These are phyloP conservation scores for Sphenostylis stenocarpa DNA, from an alignment of 306 rosid species.

Conservation along the genomic window DNA sequence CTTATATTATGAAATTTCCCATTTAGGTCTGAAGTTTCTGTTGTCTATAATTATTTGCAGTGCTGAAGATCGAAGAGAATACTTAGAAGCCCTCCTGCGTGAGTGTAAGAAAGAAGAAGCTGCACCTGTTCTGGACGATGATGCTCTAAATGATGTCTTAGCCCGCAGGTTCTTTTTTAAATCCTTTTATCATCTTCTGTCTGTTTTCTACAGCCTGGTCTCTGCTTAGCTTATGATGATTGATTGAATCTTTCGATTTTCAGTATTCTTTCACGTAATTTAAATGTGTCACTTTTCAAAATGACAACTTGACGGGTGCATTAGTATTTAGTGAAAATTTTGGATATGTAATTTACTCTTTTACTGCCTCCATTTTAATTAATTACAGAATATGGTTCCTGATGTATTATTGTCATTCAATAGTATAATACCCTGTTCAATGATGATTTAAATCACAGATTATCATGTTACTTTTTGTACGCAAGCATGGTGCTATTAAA, in stretches of 20 bases:
- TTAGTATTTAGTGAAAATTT: conserved; percentile 14
- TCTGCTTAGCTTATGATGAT: conserved; percentile 26
- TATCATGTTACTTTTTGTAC: conserved; percentile 9
- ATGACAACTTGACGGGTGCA: conserved; percentile 9
- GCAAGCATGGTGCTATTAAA: neutral
- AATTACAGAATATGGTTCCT: neutral
- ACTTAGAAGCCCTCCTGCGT: conserved; percentile 92
- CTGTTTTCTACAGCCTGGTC: neutral
- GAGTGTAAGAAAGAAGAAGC: conserved; percentile 99
- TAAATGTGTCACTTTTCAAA: conserved; percentile 25
- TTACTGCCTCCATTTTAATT: conserved; percentile 4
- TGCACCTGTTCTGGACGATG: conserved; percentile 97
- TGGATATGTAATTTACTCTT: neutral
- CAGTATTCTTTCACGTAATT: conserved; percentile 19
- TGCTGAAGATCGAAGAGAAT: conserved; percentile 99
- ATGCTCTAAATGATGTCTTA: conserved; percentile 86
- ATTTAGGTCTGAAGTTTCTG: conserved; percentile 28
- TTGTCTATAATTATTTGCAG: conserved; percentile 51
- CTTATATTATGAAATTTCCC: conserved; percentile 13
- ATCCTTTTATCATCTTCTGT: conserved; percentile 21
- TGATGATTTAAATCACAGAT: conserved; percentile 21
- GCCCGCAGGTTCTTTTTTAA: conserved; percentile 80
- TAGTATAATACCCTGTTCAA: neutral
- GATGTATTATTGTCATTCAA: conserved; percentile 22
- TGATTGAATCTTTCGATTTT: neutral